A percentile compares a stretch with the other conserved stretches of the same genome.
These are phyloP conservation scores for Naganishia kalamii DNA, from an alignment of 768 basidiomycete species.

Conservation along the genomic window DNA sequence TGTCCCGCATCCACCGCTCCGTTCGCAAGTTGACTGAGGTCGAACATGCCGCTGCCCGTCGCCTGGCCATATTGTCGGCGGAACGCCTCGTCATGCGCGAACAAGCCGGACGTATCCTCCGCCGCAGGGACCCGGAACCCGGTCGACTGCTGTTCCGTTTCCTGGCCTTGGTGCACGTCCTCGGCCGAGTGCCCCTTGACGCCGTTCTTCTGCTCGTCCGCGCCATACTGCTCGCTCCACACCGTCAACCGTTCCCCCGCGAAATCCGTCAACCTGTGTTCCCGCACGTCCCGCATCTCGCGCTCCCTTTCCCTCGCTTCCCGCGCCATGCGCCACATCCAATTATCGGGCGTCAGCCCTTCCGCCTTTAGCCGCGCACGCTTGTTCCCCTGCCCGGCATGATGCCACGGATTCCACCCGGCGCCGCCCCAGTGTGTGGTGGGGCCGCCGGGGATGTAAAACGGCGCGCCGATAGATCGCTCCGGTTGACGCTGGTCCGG, in stretches of 20 bases:
- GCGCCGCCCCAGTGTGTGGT: slow-evolving; percentile 82
- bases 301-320: slow-evolving; percentile 60
- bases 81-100: slow-evolving; percentile 14
- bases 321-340: slow-evolving; percentile 76
- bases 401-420: slow-evolving; percentile 81
- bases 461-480: slow-evolving; percentile 54
- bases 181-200: neutral
- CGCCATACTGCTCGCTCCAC: slow-evolving; percentile 8
- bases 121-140: neutral
- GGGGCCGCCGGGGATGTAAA: slow-evolving; percentile 85
- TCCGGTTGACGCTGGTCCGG: slow-evolving; percentile 35
- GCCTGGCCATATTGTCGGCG: neutral
- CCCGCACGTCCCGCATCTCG: slow-evolving; percentile 41
- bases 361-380: slow-evolving; percentile 72
- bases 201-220: neutral
- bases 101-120: slow-evolving; percentile 20
- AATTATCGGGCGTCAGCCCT: slow-evolving; percentile 79
- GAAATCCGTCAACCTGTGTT: slow-evolving; percentile 28
- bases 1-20: slow-evolving; percentile 16
- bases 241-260: slow-evolving; percentile 14
- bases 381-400: slow-evolving; percentile 77
- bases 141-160: neutral
- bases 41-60: neutral
- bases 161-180: too few relatives aligned
- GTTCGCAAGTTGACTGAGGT: slow-evolving; percentile 8